Evolutionary conservation across 2,329 filamentous ascomycete genomes (phyloP).

Genomic region (Fusarium guadeloupense): DNA sequence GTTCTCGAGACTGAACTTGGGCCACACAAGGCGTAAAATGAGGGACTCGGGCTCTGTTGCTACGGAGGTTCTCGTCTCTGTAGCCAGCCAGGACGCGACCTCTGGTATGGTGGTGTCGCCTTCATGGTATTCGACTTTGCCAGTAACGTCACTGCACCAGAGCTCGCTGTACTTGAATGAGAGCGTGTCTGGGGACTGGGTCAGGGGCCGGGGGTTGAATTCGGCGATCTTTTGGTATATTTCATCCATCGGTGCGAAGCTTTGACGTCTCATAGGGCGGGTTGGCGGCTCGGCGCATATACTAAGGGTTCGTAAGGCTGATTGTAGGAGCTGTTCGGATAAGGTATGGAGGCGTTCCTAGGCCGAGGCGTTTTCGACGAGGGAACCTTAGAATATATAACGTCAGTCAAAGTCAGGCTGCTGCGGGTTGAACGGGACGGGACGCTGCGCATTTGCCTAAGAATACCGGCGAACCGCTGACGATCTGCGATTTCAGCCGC

Average conservation of each 20-base stretch:
- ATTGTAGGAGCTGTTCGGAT: neutral
- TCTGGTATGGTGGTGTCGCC: constrained; percentile 8
- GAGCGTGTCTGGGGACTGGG: constrained; percentile 18
- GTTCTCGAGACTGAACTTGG: constrained; percentile 35
- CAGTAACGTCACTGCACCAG: constrained; percentile 40
- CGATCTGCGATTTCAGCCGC: constrained; percentile 13
- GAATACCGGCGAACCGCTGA: constrained; percentile 6
- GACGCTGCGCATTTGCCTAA: neutral
- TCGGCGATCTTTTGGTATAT: constrained; percentile 45
- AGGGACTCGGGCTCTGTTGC: constrained; percentile 33
- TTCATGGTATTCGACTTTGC: constrained; percentile 23
- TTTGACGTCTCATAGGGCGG: neutral
- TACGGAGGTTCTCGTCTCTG: constrained; percentile 22
- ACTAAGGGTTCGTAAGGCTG: neutral
- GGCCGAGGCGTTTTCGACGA: neutral
- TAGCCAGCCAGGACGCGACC: constrained; percentile 37
- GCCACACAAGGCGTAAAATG: constrained; percentile 46
- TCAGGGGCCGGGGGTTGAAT: constrained; percentile 36
- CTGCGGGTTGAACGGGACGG: neutral
- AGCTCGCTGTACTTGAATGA: constrained; percentile 44
- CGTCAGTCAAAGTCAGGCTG: too few species aligned
- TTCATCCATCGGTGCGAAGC: constrained; percentile 43
- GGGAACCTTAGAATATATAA: neutral
- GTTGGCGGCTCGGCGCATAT: neutral
- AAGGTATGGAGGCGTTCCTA: too few species aligned